Evolutionary conservation across 164 flowering plant species (phyloP), one percentile per base, ranked within the genome.

Genomic region (Kingdonia uniflora): DNA sequence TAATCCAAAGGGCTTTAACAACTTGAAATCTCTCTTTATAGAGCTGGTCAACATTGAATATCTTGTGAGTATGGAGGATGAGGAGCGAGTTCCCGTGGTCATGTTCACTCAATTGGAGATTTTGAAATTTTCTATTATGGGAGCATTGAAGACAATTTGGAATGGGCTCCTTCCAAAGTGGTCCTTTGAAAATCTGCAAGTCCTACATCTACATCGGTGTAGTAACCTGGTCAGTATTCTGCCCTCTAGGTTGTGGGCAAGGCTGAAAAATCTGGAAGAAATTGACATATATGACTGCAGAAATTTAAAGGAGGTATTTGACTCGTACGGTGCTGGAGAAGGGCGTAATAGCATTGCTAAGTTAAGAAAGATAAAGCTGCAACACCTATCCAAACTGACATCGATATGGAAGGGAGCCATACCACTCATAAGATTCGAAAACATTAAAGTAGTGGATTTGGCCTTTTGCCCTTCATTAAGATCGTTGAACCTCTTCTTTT

Each of bases 361-460:
- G 25, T 25, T 49, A 15, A 24, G 26, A 15, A 1, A 13, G 7
- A 14, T 24, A 16, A 1, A 25, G 24, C 25, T 24, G 52, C 11
- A 3, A 2, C 3, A 23, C 13, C 37, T 49, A 22, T 8, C 10
- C 1, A 10, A 25, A 1, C 37, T 49, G 8, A 42, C 19, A 16
- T 15, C 46, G 19, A 42, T 42, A 42, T 42, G 46, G 46, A 42
- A 42, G 46, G 46, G 46, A 42, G 46, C 19, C 19, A 17, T 42
- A 16, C 46, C 17, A 15, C 46, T 15, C 19, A 19, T 19, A 14
- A 42, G 46, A 16, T 17, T 42, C 20, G 19, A n/a, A 16, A 42
- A 16, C 46, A 14, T 42, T 10, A 42, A 42, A 42, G 3, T 16
- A 42, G 1, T 42, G 20, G 1, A 42, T 15, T 14, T 42, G 19